Percentiles rank a stretch among this genome's conserved stretches.
Conservation (phyloP, 108 stramenopile genomes). For the Bacterosira constricta region DNA sequence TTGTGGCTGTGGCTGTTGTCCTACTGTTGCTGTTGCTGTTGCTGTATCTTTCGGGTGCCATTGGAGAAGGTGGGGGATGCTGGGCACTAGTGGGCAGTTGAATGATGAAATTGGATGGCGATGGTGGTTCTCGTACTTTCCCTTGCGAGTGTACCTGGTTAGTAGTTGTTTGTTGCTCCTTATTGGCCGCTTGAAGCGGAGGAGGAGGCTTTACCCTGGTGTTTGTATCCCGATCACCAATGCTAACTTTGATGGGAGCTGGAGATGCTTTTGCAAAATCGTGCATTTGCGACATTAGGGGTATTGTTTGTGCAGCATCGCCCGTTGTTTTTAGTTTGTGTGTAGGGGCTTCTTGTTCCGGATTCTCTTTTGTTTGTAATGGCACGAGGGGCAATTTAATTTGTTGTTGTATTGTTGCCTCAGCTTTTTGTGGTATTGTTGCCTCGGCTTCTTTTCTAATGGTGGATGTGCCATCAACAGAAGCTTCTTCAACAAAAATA, state of each 20-base stretch:
- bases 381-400: background rate
- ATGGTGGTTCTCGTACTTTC: background rate
- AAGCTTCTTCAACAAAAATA: background rate
- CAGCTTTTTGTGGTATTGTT: background rate
- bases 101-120: slow-evolving; percentile 1
- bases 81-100: background rate
- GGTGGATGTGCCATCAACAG: background rate
- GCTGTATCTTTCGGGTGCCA: background rate
- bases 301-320: too few species aligned
- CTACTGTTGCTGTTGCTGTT: background rate
- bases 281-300: slow-evolving; percentile 10
- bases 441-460: background rate
- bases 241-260: slow-evolving; percentile 13
- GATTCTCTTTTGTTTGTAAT: background rate
- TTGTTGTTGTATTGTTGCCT: background rate
- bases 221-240: slow-evolving; percentile 5
- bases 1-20: background rate
- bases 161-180: too few species aligned
- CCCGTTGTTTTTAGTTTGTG: background rate
- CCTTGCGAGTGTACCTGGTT: too few species aligned
- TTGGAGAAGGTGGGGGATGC: background rate
- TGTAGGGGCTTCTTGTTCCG: background rate
- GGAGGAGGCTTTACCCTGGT: background rate
- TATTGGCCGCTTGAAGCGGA: background rate
- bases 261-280: slow-evolving; percentile 10